A percentile compares a stretch with the other conserved stretches of the same genome.
Evolutionary conservation across 2,329 filamentous ascomycete species (phyloP).

Genomic region (Aspergillus luchuensis): DNA sequence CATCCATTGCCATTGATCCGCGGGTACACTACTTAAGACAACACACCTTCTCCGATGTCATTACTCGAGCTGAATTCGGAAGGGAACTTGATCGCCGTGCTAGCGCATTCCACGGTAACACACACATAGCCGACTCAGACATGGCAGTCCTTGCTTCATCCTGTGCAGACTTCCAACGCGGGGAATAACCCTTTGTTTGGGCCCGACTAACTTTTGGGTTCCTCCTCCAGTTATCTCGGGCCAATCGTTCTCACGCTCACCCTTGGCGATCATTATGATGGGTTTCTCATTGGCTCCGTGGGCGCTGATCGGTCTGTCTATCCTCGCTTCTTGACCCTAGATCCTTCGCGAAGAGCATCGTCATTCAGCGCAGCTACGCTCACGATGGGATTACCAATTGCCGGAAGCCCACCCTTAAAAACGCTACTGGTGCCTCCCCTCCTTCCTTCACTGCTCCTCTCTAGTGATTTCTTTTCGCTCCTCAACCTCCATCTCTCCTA

Average conservation of each 20-base stretch:
- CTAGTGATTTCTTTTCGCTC: neutral
- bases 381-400: neutral
- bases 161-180: neutral
- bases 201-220: neutral
- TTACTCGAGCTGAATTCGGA: too few relatives aligned
- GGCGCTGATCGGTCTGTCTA: neutral
- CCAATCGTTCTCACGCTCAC: neutral
- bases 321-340: neutral
- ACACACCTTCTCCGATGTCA: too few relatives aligned
- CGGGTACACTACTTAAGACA: too few relatives aligned
- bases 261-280: neutral
- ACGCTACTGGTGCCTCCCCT: neutral
- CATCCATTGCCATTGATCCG: too few relatives aligned
- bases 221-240: neutral
- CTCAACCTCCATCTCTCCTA: neutral
- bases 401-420: neutral
- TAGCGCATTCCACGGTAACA: neutral
- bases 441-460: neutral
- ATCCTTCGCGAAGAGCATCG: neutral
- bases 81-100: neutral
- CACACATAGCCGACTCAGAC: neutral
- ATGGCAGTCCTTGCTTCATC: neutral
- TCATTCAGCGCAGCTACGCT: neutral
- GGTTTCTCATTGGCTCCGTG: neutral
- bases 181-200: neutral